Evolutionary conservation across 192 early-diverging fungal species (phyloP), one percentile per base, ranked within the genome.

Genomic region (Phlyctochytrium arcticum): DNA sequence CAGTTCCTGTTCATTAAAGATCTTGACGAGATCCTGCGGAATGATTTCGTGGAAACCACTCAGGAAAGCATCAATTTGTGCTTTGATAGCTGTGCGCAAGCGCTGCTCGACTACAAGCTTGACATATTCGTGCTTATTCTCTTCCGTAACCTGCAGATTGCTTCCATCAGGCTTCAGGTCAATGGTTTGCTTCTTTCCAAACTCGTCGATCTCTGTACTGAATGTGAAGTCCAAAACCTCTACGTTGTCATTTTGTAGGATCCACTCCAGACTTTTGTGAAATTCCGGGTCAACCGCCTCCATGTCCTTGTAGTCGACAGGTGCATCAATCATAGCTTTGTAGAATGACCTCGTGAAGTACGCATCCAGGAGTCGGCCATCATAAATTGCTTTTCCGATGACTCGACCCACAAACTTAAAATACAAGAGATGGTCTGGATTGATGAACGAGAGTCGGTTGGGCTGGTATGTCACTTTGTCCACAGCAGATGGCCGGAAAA

Each of bases 281-380:
- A 94, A 97, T 72, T 90, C 91, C 10, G 93, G 94, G 62, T 98
- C 96, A 30, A 98, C 87, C 1, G 96, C 95, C 75, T 98, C 96
- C 65, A 98, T 91, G 79, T 98, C 96, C 57, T 92, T 90, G 67
- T 94, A 94, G 67, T 98, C 96, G 10, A 98, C 96, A 29, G 85
- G 80, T 23, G 88, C 89, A 33, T 88, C 91, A 19, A 98, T 80
- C 36, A 98, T 95, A 74, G 93, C 89, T 73, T 98, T 98, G 83
- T 98, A 98, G 84, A 98, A 98, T 10, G 94, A 97, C 55, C 96
- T 81, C 6, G 96, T 98, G 71, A 98, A 98, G 75, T 98, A 97
- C 17, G 89, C 89, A 72, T 98, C 96, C 61, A 98, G 71, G 50
- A 94, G 81, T 8, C 92, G 81, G 48, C 93, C 94, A 73, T 98